phyloP scores from a whole-genome alignment of 495 filamentous ascomycete genomes.

The Immersiella caudata region DNA sequence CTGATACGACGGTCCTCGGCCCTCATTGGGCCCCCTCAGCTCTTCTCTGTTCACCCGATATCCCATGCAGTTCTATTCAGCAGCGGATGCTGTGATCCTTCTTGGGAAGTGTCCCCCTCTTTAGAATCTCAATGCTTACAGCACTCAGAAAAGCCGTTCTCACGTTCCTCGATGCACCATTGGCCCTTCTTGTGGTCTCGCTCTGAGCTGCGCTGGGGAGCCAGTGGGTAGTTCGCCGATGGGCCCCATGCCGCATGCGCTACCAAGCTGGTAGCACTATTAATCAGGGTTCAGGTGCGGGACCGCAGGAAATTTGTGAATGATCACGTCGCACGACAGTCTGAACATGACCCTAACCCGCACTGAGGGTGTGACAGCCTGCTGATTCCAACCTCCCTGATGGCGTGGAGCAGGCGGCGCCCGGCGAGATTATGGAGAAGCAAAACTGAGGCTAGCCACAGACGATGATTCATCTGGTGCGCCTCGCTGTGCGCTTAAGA shows the following conservation, averaged over 20 bases:
- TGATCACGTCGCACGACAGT: slow-evolving; percentile 17
- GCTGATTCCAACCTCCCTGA: background rate
- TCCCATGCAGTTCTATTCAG: slow-evolving; percentile 8
- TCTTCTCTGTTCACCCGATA: background rate
- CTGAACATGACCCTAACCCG: slow-evolving; percentile 17
- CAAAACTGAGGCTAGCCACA: slow-evolving; percentile 10
- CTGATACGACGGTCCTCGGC: slow-evolving; percentile 5
- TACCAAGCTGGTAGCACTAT: slow-evolving; percentile 5
- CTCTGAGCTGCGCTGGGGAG: background rate
- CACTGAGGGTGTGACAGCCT: slow-evolving; percentile 19
- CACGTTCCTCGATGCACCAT: background rate
- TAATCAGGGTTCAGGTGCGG: slow-evolving; percentile 11
- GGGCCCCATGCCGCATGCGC: slow-evolving; percentile 7
- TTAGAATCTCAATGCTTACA: background rate
- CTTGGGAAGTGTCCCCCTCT: background rate
- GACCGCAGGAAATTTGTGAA: slow-evolving; percentile 12
- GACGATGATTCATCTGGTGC: background rate
- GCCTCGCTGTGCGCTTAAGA: background rate
- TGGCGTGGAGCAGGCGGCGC: slow-evolving; percentile 3
- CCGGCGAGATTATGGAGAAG: slow-evolving; percentile 6
- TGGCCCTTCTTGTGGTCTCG: background rate
- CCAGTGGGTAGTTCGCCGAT: background rate
- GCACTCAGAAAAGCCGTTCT: background rate
- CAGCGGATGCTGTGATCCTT: slow-evolving; percentile 9
- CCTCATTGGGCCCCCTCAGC: slow-evolving; percentile 1